phyloP scores from a whole-genome alignment of 352 stramenopile genomes.

The Phytophthora tentaculata region DNA sequence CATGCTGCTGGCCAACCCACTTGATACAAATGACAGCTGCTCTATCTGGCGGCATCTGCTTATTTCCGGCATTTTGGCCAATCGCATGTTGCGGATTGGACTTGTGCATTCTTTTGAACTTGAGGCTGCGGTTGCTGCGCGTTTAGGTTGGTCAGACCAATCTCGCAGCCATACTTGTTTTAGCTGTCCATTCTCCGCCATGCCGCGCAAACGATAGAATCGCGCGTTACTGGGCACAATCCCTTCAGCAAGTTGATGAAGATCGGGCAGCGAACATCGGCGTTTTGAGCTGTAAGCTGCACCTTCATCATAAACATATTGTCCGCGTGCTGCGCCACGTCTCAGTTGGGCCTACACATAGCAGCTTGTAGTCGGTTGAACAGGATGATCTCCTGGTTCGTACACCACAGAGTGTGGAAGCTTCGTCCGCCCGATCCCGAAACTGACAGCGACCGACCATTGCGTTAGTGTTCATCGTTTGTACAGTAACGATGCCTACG shows the following conservation, averaged over 20 bases:
- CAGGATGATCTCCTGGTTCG: constrained; percentile 20
- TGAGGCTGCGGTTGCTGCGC: neutral
- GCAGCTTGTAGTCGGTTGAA: constrained; percentile 9
- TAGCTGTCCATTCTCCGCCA: constrained; percentile 13
- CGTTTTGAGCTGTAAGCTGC: neutral
- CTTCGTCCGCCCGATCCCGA: too few species aligned
- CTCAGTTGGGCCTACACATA: constrained; percentile 11
- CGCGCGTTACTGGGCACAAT: neutral
- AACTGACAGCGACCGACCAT: too few species aligned
- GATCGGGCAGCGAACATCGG: neutral
- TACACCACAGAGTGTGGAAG: too few species aligned
- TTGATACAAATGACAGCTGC: neutral
- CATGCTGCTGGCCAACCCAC: neutral
- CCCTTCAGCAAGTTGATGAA: neutral
- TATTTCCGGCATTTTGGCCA: neutral
- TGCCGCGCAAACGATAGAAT: neutral
- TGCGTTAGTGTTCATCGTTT: too few species aligned
- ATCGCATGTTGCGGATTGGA: neutral
- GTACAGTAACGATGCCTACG: too few species aligned
- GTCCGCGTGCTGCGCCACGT: neutral
- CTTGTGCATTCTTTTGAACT: neutral
- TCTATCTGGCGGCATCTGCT: neutral
- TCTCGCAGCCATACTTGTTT: neutral
- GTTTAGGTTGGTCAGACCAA: neutral
- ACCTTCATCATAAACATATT: neutral